Evolutionary conservation across 2,329 filamentous ascomycete species (phyloP).

Genomic region (Venturia effusa): DNA sequence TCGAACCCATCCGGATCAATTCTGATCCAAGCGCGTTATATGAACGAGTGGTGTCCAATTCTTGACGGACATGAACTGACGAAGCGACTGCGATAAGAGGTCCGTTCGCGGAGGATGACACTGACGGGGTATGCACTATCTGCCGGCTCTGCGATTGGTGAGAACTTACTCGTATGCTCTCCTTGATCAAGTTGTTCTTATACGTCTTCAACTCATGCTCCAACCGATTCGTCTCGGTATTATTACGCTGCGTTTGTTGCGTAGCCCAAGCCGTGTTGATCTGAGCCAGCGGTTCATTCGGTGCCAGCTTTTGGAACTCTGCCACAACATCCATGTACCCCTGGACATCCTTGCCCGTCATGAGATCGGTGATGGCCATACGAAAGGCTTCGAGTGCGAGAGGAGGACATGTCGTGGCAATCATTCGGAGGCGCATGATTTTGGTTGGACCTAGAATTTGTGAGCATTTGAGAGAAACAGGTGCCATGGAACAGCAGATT

Average conservation of each 20-base stretch:
- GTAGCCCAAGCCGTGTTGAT: conserved; percentile 69
- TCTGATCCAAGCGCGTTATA: too few relatives aligned
- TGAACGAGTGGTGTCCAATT: too few relatives aligned
- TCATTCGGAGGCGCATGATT: conserved; percentile 69
- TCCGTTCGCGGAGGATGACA: too few relatives aligned
- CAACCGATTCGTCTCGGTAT: conserved; percentile 60
- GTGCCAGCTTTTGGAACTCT: conserved; percentile 51
- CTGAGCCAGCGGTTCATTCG: conserved; percentile 55
- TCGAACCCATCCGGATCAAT: too few relatives aligned
- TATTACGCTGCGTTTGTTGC: conserved; percentile 53
- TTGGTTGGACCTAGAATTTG: conserved; percentile 42
- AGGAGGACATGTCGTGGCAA: conserved; percentile 66
- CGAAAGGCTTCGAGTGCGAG: conserved; percentile 74
- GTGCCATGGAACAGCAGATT: not conserved
- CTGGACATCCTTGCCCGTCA: conserved; percentile 60
- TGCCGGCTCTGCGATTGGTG: too few relatives aligned
- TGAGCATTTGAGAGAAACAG: not conserved
- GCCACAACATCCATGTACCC: conserved; percentile 61
- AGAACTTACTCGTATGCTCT: conserved; percentile 59
- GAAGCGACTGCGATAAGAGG: too few relatives aligned
- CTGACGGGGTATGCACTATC: conserved; percentile 35
- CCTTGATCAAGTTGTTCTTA: conserved; percentile 94
- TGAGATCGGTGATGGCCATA: conserved; percentile 62
- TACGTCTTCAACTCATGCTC: conserved; percentile 82
- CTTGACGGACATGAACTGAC: too few relatives aligned